Conservation (phyloP, 441 rosid species). For the Biscutella laevigata region DNA sequence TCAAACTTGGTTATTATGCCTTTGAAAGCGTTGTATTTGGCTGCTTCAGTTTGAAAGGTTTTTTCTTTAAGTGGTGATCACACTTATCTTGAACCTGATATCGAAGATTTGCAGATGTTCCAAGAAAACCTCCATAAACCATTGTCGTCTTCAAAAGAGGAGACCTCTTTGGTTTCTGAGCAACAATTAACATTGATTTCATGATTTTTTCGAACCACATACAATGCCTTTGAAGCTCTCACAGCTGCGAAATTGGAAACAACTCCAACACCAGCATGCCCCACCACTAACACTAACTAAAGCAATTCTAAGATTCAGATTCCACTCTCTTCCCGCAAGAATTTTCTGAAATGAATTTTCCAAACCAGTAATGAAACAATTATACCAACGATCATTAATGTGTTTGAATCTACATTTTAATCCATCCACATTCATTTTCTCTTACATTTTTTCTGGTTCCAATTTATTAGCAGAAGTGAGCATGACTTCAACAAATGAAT, state of each 20-base stretch:
- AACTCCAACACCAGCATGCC: constrained; percentile 76
- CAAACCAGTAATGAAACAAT: no score
- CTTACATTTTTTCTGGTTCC: no score
- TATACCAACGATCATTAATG: no score
- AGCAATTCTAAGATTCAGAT: constrained; percentile 62
- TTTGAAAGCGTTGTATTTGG: constrained; percentile 40
- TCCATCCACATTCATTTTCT: no score
- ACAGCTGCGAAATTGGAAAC: constrained; percentile 81
- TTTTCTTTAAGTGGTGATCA: constrained; percentile 31
- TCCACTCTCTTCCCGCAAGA: constrained; percentile 78
- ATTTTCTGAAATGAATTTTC: constrained; percentile 90
- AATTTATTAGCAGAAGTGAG: no score
- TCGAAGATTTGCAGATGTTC: constrained; percentile 83
- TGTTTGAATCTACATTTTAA: no score
- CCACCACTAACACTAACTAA: constrained; percentile 81
- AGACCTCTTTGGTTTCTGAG: constrained; percentile 55
- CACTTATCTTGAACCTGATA: constrained; percentile 82
- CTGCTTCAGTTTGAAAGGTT: constrained; percentile 31
- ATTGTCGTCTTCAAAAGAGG: constrained; percentile 83
- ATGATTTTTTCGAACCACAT: constrained; percentile 37
- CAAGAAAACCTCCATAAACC: constrained; percentile 70
- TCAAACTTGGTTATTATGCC: constrained; percentile 41
- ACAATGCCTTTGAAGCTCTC: constrained; percentile 61
- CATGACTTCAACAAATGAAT: no score
- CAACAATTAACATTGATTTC: constrained; percentile 40